Evolutionary conservation across 139 green algal species (phyloP).

Genomic region (Picochlorum costavermella): DNA sequence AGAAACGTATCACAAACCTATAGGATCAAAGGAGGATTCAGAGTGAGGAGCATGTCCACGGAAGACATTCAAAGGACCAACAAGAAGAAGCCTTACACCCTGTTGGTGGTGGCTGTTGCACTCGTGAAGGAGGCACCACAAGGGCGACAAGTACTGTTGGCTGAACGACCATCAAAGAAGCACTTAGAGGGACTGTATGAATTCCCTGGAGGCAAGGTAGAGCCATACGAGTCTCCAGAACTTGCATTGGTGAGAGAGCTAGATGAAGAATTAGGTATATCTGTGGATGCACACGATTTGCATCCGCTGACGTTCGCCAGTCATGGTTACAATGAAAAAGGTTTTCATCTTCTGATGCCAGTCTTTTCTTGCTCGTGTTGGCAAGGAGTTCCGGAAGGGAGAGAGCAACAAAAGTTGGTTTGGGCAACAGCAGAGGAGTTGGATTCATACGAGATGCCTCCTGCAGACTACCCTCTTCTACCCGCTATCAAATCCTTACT

Average conservation of each 20-base stretch:
- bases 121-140: constrained; percentile 27
- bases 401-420: constrained; percentile 18
- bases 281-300: constrained; percentile 10
- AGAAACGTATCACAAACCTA: too few relatives aligned
- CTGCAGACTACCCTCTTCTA: constrained; percentile 25
- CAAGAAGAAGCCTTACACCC: not conserved
- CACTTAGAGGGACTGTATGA: constrained; percentile 51
- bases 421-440: constrained; percentile 13
- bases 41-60: too few relatives aligned
- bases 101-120: constrained; percentile 41
- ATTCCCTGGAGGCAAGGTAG: constrained; percentile 32
- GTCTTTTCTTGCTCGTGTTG: constrained; percentile 7
- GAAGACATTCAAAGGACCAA: too few relatives aligned
- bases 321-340: constrained; percentile 16
- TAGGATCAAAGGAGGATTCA: too few relatives aligned
- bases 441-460: constrained; percentile 12
- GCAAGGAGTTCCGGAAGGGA: not conserved
- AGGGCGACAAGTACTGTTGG: constrained; percentile 45
- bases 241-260: constrained; percentile 53
- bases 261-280: constrained; percentile 54
- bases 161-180: constrained; percentile 52
- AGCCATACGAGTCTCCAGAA: constrained; percentile 45
- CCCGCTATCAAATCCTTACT: constrained; percentile 16
- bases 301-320: constrained; percentile 27
- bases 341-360: constrained; percentile 35